Percentiles rank a stretch among this genome's conserved stretches.
Evolutionary conservation across 1,284 basidiomycete genomes (phyloP).

Genomic region (Ceratobasidium papillatum): DNA sequence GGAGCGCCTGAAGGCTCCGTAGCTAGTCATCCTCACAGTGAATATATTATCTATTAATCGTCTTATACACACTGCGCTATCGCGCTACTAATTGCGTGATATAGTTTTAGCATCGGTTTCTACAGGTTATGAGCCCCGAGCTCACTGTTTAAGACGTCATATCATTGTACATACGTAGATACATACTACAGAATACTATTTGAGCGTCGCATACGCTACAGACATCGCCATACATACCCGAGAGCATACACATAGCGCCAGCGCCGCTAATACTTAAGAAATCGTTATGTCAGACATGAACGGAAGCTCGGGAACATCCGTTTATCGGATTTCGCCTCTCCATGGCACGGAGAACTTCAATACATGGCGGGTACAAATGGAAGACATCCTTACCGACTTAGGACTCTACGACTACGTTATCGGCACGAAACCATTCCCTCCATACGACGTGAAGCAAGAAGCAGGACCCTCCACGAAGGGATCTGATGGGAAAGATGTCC

Average conservation of each 20-base stretch:
- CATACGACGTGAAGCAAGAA: neutral
- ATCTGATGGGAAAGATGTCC: too few species aligned
- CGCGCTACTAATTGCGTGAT: too few species aligned
- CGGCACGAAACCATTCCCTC: neutral
- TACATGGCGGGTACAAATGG: conserved; percentile 10
- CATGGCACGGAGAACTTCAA: conserved; percentile 17
- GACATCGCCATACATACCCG: neutral
- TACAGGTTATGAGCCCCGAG: neutral
- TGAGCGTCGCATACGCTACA: neutral
- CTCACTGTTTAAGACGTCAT: neutral
- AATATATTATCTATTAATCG: too few species aligned
- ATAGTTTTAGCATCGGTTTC: too few species aligned
- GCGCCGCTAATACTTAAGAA: neutral
- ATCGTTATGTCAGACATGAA: neutral
- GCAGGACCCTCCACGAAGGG: too few species aligned
- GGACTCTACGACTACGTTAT: neutral
- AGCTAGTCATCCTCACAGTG: too few species aligned
- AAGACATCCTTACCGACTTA: conserved; percentile 9
- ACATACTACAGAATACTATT: neutral
- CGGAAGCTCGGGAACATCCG: neutral
- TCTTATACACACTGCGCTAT: too few species aligned
- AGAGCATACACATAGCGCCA: neutral
- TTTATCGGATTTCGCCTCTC: neutral
- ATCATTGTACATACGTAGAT: neutral
- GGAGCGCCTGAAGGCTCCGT: too few species aligned